These are phyloP conservation scores for Oxytropis ochrocephala DNA, from an alignment of 306 rosid genomes.

Conservation along the genomic window DNA sequence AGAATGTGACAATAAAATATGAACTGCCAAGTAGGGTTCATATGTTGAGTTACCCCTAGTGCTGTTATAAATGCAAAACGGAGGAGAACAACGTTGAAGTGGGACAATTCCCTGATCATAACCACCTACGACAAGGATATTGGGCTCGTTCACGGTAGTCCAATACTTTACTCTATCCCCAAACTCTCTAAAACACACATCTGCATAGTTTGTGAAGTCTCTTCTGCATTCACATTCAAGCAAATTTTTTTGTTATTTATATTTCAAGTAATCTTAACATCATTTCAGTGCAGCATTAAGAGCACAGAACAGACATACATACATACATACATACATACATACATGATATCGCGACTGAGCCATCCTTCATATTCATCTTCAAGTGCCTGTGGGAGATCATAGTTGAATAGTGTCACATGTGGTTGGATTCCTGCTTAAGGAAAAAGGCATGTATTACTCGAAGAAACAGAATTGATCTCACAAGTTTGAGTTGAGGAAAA, in stretches of 20 bases:
- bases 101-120: constrained; percentile 45
- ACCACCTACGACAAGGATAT: constrained; percentile 36
- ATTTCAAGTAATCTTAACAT: neutral
- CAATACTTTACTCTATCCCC: constrained; percentile 69
- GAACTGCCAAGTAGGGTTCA: constrained; percentile 59
- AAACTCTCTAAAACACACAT: constrained; percentile 67
- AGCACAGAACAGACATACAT: neutral
- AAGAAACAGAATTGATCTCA: neutral
- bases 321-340: too few species aligned
- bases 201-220: constrained; percentile 65
- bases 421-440: constrained; percentile 59
- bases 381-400: constrained; percentile 68
- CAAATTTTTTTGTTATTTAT: neutral
- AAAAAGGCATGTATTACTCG: neutral
- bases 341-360: constrained; percentile 56
- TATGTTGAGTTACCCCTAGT: constrained; percentile 50
- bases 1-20: constrained; percentile 67
- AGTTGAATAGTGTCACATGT: constrained; percentile 53
- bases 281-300: neutral
- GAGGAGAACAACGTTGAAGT: constrained; percentile 54
- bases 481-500: neutral
- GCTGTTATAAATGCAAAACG: constrained; percentile 37
- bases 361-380: constrained; percentile 88
- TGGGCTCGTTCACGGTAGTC: constrained; percentile 61
- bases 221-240: constrained; percentile 40